These are phyloP conservation scores for Diutina siamensis DNA, from an alignment of 1,139 yeast species.

Conservation along the genomic window DNA sequence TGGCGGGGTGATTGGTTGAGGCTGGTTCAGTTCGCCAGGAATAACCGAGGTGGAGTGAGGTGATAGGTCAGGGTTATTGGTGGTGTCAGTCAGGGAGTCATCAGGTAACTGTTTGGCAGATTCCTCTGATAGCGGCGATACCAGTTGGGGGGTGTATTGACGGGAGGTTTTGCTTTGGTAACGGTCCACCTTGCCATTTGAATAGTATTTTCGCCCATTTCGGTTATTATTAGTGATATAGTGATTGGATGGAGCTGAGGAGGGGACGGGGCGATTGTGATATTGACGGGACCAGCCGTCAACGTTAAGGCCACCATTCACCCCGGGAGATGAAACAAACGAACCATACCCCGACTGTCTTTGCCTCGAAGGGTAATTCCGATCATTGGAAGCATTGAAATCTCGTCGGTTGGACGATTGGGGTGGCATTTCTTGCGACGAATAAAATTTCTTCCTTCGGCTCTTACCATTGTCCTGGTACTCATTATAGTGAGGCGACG, in stretches of 20 bases:
- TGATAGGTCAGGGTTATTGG: background rate
- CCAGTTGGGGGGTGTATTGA: too few relatives aligned
- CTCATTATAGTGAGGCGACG: slow-evolving; percentile 4
- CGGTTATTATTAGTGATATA: background rate
- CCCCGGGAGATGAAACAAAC: background rate
- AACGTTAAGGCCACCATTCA: background rate
- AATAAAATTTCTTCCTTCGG: slow-evolving; percentile 4
- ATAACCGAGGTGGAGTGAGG: too few relatives aligned
- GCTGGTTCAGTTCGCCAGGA: too few relatives aligned
- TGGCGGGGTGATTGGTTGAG: too few relatives aligned
- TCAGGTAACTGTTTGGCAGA: too few relatives aligned
- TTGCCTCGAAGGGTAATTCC: background rate
- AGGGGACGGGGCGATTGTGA: background rate
- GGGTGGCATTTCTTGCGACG: background rate
- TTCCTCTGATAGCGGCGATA: too few relatives aligned
- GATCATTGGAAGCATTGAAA: background rate
- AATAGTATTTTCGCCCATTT: background rate
- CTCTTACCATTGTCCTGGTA: slow-evolving; percentile 6
- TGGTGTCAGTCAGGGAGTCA: too few relatives aligned
- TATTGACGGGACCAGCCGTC: slow-evolving; percentile 3
- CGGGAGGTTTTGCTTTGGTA: background rate
- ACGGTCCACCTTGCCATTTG: background rate
- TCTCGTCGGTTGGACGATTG: background rate
- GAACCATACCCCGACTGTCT: background rate
- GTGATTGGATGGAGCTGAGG: background rate